Conservation (phyloP, 306 rosid species). For the Echinosophora koreensis region DNA sequence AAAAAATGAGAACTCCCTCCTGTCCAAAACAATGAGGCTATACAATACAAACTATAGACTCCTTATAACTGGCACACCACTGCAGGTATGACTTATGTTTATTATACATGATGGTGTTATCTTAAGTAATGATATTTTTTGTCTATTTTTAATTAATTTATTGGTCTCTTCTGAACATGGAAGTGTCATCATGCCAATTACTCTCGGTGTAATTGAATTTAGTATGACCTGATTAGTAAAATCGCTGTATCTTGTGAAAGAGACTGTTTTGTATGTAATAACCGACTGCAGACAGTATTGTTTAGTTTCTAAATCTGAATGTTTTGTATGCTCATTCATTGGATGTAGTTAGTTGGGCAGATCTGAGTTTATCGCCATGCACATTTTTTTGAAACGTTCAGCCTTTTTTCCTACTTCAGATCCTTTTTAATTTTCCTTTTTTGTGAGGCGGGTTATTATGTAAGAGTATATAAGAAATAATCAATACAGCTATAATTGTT, state of each 20-base stretch:
- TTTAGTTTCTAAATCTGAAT: conserved; percentile 13
- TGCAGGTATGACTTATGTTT: conserved; percentile 69
- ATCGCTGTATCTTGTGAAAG: background rate
- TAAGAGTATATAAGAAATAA: conserved; percentile 2
- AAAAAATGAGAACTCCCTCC: conserved; percentile 96
- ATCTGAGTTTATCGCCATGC: background rate
- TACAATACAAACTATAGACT: conserved; percentile 91
- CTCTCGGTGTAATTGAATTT: conserved; percentile 7
- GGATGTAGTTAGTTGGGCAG: background rate
- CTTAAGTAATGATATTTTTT: background rate
- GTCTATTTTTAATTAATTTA: background rate
- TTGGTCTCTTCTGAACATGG: conserved; percentile 4
- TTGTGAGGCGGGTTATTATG: background rate
- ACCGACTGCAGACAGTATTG: background rate
- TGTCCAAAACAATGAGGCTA: conserved; percentile 95
- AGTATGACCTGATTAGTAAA: background rate
- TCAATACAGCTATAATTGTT: background rate
- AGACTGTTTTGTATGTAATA: background rate
- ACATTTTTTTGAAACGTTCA: background rate
- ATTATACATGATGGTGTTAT: conserved; percentile 28
- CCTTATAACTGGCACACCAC: conserved; percentile 95
- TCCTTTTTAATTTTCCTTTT: background rate
- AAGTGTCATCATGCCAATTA: conserved; percentile 23
- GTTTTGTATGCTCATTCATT: background rate
- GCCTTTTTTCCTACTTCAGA: background rate